Base-by-base conservation (phyloP, 345 rosid genomes). In the Cardamine chenopodiifolia region DNA sequence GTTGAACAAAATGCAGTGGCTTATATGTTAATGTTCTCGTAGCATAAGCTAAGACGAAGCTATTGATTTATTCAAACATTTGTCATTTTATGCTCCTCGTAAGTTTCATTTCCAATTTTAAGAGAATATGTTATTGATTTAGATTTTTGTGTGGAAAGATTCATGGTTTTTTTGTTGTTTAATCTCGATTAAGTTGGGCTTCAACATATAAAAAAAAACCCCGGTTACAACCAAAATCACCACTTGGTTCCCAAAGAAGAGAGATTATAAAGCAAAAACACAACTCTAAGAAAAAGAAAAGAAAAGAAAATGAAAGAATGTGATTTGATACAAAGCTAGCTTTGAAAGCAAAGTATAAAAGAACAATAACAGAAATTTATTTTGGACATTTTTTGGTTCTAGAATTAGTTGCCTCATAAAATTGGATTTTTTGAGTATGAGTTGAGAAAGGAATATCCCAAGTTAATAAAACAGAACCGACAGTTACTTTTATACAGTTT, bases 311-410 rank as follows among this genome's bases (percentile, higher is more conserved):
- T 74, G 53, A 45, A 35, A 49, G 60, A 66, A 61, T 54, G 34
- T 13, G 28, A 62, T 62, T 62, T 62, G 79, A 76, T 69, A 18
- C 79, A 76, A 76, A 54, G 58, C 79, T 70, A 76, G 28, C 65
- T 69, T 44, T 34, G 52, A 17, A 76, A 69, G 79, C 70, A 76
- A 76, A 54, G 79, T 32, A 69, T 62, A 28, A 44, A 69, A 69
- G 74, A 68, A 62, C 31, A 50, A 69, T 62, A 58, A 68, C 64
- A 42, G 10, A 14, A 40, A 14, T 14, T 14, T 40, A 40, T 14
- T 14, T 40, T 14, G 2, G 7, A 40, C 32, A 62, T 55, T 62
- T 62, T 72, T 72, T 28, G 45, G 76, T 53, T 72, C 17, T 31
- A 15, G 44, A 8, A 73, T 73, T 53, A 15, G 6, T 40, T 73